Evolutionary conservation across 257 asterid species (phyloP), one percentile per base, ranked within the genome.

Genomic region (Solanum piurae): DNA sequence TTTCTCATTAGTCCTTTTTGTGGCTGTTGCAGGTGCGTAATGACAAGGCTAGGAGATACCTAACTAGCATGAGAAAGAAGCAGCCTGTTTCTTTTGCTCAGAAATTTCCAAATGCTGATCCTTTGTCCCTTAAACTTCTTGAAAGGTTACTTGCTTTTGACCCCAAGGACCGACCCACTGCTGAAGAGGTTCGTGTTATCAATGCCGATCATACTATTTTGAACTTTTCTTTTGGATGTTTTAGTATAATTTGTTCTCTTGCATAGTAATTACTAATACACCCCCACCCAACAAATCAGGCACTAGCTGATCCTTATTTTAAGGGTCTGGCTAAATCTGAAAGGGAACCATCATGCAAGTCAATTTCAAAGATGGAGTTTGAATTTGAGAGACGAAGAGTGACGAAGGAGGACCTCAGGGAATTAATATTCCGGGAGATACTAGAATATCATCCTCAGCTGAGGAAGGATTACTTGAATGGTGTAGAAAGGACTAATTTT

Each of bases 401-500:
- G 76, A 94, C 96, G 42, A 95, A 94, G 91, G 98, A 95, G 87
- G 97, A 94, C 83, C 83, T 95, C 42, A 91, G 98, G 42, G 98
- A 95, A 89, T 84, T 94, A 85, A 94, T 94, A 89, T 94, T 94
- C 91, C 91, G 96, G n/a, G 98, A 95, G 92, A 93, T 94, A 87
- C 92, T 95, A 23, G 98, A 95, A 88, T 94, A 95, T 88, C 98
- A 95, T 92, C 98, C 98, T 88, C 98, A 94, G 93, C 94, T 94
- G 80, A 92, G 91, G 90, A 95, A 94, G 91, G 98, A 95, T 90
- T 93, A 94, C 90, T 68, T 93, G 87, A 94, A 92, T 84, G 98
- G 98, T 76, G 85, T 91, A 74, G 98, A 92, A 90, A 89, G 95
- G 91, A 89, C 98, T 52, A 94, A 91, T 80, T 95, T 93, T 88